Base-by-base conservation (phyloP, 2,329 filamentous ascomycete species). In the Myriangium duriaei region DNA sequence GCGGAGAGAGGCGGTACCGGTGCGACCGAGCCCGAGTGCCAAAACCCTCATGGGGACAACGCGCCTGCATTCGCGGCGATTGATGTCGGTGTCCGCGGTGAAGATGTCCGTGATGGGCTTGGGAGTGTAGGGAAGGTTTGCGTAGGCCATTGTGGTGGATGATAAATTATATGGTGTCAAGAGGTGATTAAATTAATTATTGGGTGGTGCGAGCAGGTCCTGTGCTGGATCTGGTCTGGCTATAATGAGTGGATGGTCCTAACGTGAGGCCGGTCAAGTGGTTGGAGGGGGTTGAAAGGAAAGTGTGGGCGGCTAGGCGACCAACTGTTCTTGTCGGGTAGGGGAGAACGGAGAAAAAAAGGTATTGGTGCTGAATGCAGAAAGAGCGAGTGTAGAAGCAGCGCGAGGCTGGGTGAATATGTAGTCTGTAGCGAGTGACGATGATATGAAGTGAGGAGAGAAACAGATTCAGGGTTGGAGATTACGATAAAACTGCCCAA, bases 1-100 rank as follows among this genome's bases (percentile, higher is more conserved):
- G 44, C 76, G 69, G 51, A 81, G 71, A 30, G 76, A 82, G 21
- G 76, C 72, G 50, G 79, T 83, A 51, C 79, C 79, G 6, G 79
- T 84, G 45, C 79, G 69, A 39, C 76, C 76, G 12, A 82, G 67
- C 32, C 79, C 79, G 0, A 85, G 67, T 32, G 77, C 71, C 21
- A 84, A 71, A 32, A 84, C 74, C 54, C 74, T 74, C 79, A 84
- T 83, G 21, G 79, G 79, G 36, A 81, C 76, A 19, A 65, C 71
- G 40, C 79, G 74, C 42, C 67, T 69, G 56, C 75, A 77, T 63
- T 75, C 62, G 47, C 74, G 67, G 34, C 74, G 66, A 58, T 84
- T 74, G 56, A 83, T 79, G 51, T 75, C 72, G 30, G 75, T 80
- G 52, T 81, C 76, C 46, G 56, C 61, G 37, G 76, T 81, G 59